Conservation (phyloP, 331 rosid genomes). For the Saraca asoca region DNA sequence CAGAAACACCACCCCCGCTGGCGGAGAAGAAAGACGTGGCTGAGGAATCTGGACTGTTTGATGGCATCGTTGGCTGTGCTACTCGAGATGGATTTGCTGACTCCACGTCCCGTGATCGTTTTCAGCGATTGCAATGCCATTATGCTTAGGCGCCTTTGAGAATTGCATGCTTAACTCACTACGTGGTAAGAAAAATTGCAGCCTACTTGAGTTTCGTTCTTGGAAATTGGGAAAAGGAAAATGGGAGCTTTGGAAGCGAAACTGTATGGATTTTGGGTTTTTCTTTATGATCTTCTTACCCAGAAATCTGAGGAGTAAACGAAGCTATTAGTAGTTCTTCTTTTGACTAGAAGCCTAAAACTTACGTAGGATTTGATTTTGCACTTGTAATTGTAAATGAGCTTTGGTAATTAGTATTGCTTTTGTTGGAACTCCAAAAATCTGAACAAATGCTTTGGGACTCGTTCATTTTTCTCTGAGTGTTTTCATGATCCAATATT, state of each 20-base stretch:
- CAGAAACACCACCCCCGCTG: neutral
- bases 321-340: neutral
- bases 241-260: neutral
- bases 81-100: slow-evolving; percentile 14
- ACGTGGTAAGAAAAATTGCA: neutral
- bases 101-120: neutral
- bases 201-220: slow-evolving; percentile 8
- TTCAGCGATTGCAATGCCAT: slow-evolving; percentile 25
- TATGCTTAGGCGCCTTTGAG: neutral
- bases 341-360: too few relatives aligned
- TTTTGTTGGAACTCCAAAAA: too few relatives aligned
- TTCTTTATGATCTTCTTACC: neutral
- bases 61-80: slow-evolving; percentile 21
- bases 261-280: neutral
- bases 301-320: neutral
- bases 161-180: too few relatives aligned
- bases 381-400: slow-evolving; percentile 9
- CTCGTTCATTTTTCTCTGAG: too few relatives aligned
- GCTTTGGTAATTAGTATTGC: neutral
- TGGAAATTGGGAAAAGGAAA: neutral
- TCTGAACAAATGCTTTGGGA: too few relatives aligned
- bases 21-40: neutral
- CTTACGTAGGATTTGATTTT: neutral
- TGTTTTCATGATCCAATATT: neutral
- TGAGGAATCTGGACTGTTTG: slow-evolving; percentile 5